phyloP scores from a whole-genome alignment of 2,329 filamentous ascomycete genomes.

The Cladosporium austrohemisphaericum region DNA sequence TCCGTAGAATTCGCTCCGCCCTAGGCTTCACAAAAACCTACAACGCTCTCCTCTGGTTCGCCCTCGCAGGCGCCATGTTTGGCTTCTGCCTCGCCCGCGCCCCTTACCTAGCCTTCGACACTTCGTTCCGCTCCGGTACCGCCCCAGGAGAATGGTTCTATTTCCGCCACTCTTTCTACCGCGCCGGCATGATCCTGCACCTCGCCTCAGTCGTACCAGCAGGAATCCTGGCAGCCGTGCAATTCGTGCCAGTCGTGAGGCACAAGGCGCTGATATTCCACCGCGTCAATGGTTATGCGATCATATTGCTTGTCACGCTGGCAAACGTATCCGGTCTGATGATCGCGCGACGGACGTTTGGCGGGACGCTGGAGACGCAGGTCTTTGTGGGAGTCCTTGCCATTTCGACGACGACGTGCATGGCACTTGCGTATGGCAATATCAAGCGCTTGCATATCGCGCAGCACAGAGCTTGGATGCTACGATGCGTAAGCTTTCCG shows the following conservation, averaged over 20 bases:
- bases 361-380: constrained; percentile 53
- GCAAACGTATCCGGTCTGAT: constrained; percentile 51
- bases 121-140: constrained; percentile 21
- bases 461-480: constrained; percentile 62
- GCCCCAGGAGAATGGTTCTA: constrained; percentile 43
- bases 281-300: constrained; percentile 57
- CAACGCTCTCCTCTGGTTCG: constrained; percentile 51
- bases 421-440: constrained; percentile 52
- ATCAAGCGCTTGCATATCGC: constrained; percentile 60
- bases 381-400: constrained; percentile 42
- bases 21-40: constrained; percentile 55
- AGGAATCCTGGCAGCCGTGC: constrained; percentile 37
- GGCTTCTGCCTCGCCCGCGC: constrained; percentile 48
- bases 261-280: constrained; percentile 53
- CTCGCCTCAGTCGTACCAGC: constrained; percentile 38
- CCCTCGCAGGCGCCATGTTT: constrained; percentile 31
- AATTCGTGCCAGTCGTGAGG: constrained; percentile 44
- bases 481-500: constrained; percentile 38
- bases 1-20: constrained; percentile 39
- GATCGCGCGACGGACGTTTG: constrained; percentile 50
- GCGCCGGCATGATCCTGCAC: constrained; percentile 41
- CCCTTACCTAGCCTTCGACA: constrained; percentile 46
- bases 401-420: constrained; percentile 43
- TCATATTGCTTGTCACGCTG: constrained; percentile 47
- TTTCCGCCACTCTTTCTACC: constrained; percentile 32